phyloP scores from a whole-genome alignment of 139 green algal species.

The Mesotaenium endlicherianum region DNA sequence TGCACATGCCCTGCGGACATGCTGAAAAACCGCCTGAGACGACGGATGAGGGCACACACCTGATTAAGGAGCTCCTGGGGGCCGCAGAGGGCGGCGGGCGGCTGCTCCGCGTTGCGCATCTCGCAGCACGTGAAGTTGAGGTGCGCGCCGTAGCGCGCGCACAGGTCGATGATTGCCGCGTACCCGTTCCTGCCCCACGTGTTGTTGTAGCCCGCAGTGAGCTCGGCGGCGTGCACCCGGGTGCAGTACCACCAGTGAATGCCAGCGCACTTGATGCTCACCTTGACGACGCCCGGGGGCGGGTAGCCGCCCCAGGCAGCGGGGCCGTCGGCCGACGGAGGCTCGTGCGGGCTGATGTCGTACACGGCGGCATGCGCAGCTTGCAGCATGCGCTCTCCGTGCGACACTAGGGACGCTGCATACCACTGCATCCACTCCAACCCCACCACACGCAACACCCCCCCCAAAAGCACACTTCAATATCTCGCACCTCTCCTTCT shows the following conservation, averaged over 20 bases:
- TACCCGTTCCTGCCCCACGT: constrained; percentile 71
- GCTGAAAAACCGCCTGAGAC: too few relatives aligned
- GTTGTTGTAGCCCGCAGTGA: constrained; percentile 80
- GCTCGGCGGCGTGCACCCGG: constrained; percentile 88
- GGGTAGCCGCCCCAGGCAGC: too few relatives aligned
- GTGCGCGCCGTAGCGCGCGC: constrained; percentile 60
- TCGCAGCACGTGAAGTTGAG: constrained; percentile 97
- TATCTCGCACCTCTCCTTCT: too few relatives aligned
- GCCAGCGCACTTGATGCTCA: constrained; percentile 66
- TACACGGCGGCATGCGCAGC: constrained; percentile 45
- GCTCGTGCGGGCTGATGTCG: too few relatives aligned
- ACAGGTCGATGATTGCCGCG: constrained; percentile 58
- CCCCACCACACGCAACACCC: constrained; percentile 1
- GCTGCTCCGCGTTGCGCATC: constrained; percentile 97
- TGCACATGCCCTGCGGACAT: too few relatives aligned
- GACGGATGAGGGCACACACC: constrained; percentile 44
- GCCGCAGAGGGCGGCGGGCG: constrained; percentile 77
- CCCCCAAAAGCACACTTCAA: too few relatives aligned
- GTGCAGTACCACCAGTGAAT: constrained; percentile 99
- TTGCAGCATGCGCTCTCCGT: constrained; percentile 80
- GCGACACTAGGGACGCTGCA: constrained; percentile 72
- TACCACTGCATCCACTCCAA: constrained; percentile 85
- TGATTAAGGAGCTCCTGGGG: constrained; percentile 74
- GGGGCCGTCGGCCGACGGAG: too few relatives aligned
- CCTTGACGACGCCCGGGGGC: neutral